Base-by-base conservation (phyloP, 2,329 filamentous ascomycete species). In the Trichoderma semiorbis region DNA sequence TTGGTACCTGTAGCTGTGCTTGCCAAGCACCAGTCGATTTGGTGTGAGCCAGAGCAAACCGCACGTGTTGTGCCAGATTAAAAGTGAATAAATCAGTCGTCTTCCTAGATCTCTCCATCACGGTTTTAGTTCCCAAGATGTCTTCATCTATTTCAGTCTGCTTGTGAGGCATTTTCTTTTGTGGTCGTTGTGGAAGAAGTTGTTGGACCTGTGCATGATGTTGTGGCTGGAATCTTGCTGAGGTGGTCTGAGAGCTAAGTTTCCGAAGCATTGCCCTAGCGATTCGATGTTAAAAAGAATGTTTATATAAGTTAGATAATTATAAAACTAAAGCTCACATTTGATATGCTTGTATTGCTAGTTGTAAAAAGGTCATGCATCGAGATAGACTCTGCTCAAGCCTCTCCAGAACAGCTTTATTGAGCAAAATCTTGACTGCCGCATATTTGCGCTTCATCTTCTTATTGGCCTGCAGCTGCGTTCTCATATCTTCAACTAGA, bases 1-100 rank as follows among this genome's bases (percentile, higher is more conserved):
- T 74, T 0, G 78, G 77, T 8, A 72, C 43, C 66, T 78, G 75
- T 0, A 79, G 10, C 18, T 73, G 73, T 0, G 73, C 76, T 5
- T 76, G 72, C 77, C 77, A 78, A 0, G 72, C 76, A 0, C 75
- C 74, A 1, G 72, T 74, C 0, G 18, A 12, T 2, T 68, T 72
- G 0, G 70, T 50, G 1, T 73, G 73, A 7, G 69, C 21, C 12
- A 75, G 36, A 0, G 21, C 72, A 2, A 77, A 76, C 0, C 74
- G 72, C 0, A 75, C 74, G 0, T 70, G 11, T n/a, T 65, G 72
- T 0, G 76, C 75, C 26, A 8, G 28, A 26, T 7, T 73, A 74
- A 3, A 2, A 43, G 34, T 14, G 7, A 69, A 18, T 1, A 63
- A 6, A 7, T 62, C n/a, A 3, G 26, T 39, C 2, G 36, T 34